Evolutionary conservation across 208 protist species (phyloP), one percentile per base, ranked within the genome.

Genomic region (Trypanosoma congolense): DNA sequence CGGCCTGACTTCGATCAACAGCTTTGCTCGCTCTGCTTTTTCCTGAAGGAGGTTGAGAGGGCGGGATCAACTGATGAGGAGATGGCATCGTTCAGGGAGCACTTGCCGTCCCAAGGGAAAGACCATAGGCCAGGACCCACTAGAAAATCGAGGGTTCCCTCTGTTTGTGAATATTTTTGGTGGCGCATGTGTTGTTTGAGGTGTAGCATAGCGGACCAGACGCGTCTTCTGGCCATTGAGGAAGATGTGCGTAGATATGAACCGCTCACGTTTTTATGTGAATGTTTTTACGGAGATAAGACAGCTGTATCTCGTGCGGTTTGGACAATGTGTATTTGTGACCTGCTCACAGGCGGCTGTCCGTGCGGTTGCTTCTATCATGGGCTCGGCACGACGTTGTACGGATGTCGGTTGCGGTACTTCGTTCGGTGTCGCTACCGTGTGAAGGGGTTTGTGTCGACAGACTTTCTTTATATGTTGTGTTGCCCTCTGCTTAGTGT

Each of bases 341-440:
- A 92, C 45, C 8, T 70, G 1, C 43, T 92, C 18, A 75, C 80
- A 28, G 43, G 65, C 16, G 80, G 80, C 0, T 48, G 35, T 42
- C 72, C 73, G 25, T 82, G 66, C 52, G 74, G 75, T 0, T 80
- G 42, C 64, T 79, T 60, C 51, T 92, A 88, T 50, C 76, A 80
- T 30, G 84, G 84, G 14, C n/a, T 80, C 22, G 84, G 84, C n/a
- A 81, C 80, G 3, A 49, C 70, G 4, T 48, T 80, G 2, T 88
- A 69, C 50, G 75, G 65, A 9, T 86, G 71, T 58, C 80, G 83
- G 18, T 63, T 87, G 38, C 84, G 84, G 5, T 92, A 84, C 56
- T 29, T 86, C 19, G 49, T 88, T 21, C 80, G 80, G 2, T 70
- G 65, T 12, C 84, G 84, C 12, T 92, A 88, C 56, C 72, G 72